Conservation (phyloP, 805 yeast genomes). For the Saccharomyces jurei region DNA sequence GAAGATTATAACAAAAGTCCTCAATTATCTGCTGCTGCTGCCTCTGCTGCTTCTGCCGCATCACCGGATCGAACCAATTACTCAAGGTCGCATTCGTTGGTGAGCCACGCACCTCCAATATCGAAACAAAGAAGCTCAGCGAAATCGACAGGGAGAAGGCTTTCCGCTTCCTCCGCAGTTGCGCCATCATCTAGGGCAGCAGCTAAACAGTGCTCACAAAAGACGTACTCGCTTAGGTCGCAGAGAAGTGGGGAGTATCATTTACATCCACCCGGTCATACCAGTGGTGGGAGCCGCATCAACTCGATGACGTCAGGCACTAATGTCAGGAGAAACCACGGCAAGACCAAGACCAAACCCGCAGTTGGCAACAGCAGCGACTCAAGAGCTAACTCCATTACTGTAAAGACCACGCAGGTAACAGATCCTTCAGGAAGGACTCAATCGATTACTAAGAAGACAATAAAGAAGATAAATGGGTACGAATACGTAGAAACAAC, state of each 20-base stretch:
- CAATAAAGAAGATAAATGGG: conserved; percentile 42
- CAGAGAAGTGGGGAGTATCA: conserved; percentile 6
- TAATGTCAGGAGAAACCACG: neutral
- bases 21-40: conserved; percentile 27
- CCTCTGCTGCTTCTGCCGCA: conserved; percentile 19
- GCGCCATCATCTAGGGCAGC: neutral
- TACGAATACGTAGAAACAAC: conserved; percentile 43
- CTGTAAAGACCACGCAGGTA: conserved; percentile 44
- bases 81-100: conserved; percentile 4
- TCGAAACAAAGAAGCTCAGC: conserved; percentile 2
- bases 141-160: neutral
- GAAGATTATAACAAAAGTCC: conserved; percentile 15
- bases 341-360: neutral
- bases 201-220: conserved; percentile 1
- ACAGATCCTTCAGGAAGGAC: conserved; percentile 46
- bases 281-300: neutral
- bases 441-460: conserved; percentile 46
- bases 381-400: conserved; percentile 29
- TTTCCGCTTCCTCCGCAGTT: neutral
- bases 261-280: neutral
- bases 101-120: neutral
- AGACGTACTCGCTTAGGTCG: conserved; percentile 18
- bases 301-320: conserved; percentile 19
- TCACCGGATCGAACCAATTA: conserved; percentile 1
- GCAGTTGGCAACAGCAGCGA: neutral